These are phyloP conservation scores for Tubosaeta brunneosetosa DNA, from an alignment of 768 basidiomycete species.

Conservation along the genomic window DNA sequence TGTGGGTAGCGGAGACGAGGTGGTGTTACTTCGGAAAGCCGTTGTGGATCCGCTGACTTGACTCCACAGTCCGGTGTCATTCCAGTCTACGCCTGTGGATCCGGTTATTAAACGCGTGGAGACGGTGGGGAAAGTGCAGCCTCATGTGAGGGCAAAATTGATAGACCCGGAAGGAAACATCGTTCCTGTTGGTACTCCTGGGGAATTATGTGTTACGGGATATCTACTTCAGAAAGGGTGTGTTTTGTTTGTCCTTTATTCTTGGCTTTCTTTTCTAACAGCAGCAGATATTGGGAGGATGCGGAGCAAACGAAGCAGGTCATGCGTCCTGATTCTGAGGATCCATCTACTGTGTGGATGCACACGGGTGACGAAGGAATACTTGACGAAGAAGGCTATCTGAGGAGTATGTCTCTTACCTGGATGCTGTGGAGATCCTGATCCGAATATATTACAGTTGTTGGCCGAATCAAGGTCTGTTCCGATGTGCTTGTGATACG, in stretches of 20 bases:
- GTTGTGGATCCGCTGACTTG: not conserved
- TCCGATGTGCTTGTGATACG: not conserved
- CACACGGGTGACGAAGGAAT: slow-evolving; percentile 79
- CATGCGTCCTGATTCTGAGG: slow-evolving; percentile 49
- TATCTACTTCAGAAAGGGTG: slow-evolving; percentile 81
- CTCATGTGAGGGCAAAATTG: slow-evolving; percentile 75
- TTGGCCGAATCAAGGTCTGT: slow-evolving; percentile 71
- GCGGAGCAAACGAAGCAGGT: slow-evolving; percentile 58
- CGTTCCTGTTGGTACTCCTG: slow-evolving; percentile 69
- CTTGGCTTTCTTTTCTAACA: not conserved
- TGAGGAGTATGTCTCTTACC: slow-evolving; percentile 48
- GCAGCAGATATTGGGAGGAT: slow-evolving; percentile 69
- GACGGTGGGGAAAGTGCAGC: slow-evolving; percentile 73
- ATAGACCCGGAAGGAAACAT: slow-evolving; percentile 53
- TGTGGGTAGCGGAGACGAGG: slow-evolving; percentile 66
- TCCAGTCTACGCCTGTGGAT: slow-evolving; percentile 70
- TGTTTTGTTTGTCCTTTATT: not conserved
- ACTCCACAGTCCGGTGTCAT: slow-evolving; percentile 65
- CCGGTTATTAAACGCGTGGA: slow-evolving; percentile 72
- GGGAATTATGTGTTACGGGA: slow-evolving; percentile 70
- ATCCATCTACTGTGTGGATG: slow-evolving; percentile 68
- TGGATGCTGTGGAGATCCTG: not conserved
- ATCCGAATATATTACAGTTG: slow-evolving; percentile 43
- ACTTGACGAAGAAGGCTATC: slow-evolving; percentile 77
- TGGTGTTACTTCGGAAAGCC: slow-evolving; percentile 13